Evolutionary conservation across 169 alveolate species (phyloP).

Genomic region (Pseudocohnilembus persalinus): DNA sequence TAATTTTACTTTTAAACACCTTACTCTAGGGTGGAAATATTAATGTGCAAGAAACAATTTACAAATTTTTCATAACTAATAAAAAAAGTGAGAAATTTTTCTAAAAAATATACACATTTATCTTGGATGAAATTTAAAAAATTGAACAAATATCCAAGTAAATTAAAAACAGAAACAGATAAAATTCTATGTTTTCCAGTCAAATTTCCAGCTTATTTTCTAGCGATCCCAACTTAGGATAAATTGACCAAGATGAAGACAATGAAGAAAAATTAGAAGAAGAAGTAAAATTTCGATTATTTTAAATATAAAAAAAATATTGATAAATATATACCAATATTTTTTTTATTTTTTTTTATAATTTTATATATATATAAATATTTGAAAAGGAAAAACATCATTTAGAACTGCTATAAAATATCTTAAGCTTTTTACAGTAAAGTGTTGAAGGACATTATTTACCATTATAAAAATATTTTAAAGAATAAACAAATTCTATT

Average conservation of each 20-base stretch:
- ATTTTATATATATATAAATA: too few species aligned
- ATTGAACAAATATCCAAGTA: constrained; percentile 28
- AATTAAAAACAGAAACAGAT: constrained; percentile 7
- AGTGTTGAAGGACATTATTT: constrained; percentile 49
- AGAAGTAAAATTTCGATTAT: too few species aligned
- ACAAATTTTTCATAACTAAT: constrained; percentile 24
- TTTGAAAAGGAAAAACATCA: constrained; percentile 16
- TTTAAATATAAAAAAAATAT: too few species aligned
- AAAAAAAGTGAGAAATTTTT: constrained; percentile 36
- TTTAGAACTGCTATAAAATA: constrained; percentile 22
- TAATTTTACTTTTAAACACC: constrained; percentile 24
- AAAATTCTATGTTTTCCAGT: neutral
- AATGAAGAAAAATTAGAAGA: constrained; percentile 21
- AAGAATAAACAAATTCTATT: constrained; percentile 25
- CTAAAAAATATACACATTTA: constrained; percentile 19
- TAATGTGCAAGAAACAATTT: constrained; percentile 28
- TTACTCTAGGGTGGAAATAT: constrained; percentile 39
- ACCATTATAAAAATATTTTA: constrained; percentile 34
- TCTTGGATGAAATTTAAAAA: constrained; percentile 27
- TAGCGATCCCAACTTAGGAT: neutral
- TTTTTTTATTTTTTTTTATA: too few species aligned
- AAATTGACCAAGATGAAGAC: neutral
- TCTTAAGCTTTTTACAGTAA: constrained; percentile 27
- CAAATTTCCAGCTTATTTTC: neutral
- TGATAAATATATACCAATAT: too few species aligned